Conservation (phyloP, 352 stramenopile genomes). For the Blastocystis sp. region DNA sequence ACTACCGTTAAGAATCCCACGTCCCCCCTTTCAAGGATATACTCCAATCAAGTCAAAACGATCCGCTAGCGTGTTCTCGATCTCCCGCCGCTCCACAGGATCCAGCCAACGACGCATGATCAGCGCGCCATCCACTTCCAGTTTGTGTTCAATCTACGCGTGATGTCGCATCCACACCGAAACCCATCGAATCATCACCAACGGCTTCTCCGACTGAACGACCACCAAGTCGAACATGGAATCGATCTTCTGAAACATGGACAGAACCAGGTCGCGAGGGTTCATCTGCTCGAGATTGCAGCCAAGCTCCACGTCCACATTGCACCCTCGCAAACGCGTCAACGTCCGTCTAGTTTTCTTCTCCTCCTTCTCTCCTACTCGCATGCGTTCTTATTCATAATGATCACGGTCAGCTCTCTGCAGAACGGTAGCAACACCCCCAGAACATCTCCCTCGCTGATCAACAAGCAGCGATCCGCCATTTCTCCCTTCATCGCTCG, state of each 20-base stretch:
- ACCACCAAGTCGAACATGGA: constrained; percentile 26
- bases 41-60: constrained; percentile 22
- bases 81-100: constrained; percentile 34
- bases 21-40: background rate
- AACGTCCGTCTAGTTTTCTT: background rate
- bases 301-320: constrained; percentile 6
- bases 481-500: background rate
- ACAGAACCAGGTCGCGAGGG: constrained; percentile 10
- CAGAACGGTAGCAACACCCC: constrained; percentile 24
- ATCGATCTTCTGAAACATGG: constrained; percentile 49
- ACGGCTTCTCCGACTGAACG: constrained; percentile 48
- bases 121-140: constrained; percentile 1
- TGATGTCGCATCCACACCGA: background rate
- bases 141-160: constrained; percentile 17
- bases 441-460: constrained; percentile 35
- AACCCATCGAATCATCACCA: constrained; percentile 55
- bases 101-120: constrained; percentile 55
- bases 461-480: background rate
- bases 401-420: background rate
- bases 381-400: constrained; percentile 15
- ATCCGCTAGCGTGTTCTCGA: background rate
- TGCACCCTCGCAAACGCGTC: background rate
- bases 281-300: constrained; percentile 3
- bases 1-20: background rate
- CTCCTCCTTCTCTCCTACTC: background rate